These are phyloP conservation scores for Penicillium robsamsonii DNA, from an alignment of 495 filamentous ascomycete genomes.

Conservation along the genomic window DNA sequence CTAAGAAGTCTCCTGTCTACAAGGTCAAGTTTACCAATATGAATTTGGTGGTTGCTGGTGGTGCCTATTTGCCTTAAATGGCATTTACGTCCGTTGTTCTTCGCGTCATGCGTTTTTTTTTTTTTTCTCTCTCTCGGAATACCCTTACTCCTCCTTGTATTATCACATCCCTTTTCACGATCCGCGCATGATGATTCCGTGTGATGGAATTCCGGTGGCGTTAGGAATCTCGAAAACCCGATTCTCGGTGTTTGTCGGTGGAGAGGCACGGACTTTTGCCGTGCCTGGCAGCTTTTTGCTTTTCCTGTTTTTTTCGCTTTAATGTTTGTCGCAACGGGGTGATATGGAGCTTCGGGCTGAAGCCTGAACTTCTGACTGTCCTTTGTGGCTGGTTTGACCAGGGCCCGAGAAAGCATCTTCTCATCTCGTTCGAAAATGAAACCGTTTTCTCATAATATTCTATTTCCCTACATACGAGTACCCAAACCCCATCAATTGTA, in stretches of 20 bases:
- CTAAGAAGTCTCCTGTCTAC: conserved; percentile 92
- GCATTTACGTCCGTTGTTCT: neutral
- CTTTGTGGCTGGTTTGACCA: neutral
- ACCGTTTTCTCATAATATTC: neutral
- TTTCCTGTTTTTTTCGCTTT: neutral
- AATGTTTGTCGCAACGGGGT: neutral
- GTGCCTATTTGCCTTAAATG: conserved; percentile 66
- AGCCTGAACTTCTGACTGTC: neutral
- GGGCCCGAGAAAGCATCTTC: neutral
- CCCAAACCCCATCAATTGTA: too few species aligned
- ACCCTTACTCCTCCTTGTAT: conserved; percentile 25
- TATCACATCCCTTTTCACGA: conserved; percentile 10
- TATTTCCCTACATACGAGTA: neutral
- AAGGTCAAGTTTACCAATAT: conserved; percentile 91
- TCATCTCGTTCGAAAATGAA: neutral
- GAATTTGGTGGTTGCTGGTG: conserved; percentile 86
- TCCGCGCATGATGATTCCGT: conserved; percentile 4
- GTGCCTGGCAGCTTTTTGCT: neutral
- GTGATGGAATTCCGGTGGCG: conserved; percentile 11
- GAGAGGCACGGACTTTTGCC: conserved; percentile 1
- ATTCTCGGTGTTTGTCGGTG: conserved; percentile 5
- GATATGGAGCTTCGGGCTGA: neutral
- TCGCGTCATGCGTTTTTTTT: neutral
- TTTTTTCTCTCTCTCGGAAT: conserved; percentile 22
- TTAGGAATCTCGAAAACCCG: conserved; percentile 4